Conservation (phyloP, 495 filamentous ascomycete species). For the Trichoderma gamsii region DNA sequence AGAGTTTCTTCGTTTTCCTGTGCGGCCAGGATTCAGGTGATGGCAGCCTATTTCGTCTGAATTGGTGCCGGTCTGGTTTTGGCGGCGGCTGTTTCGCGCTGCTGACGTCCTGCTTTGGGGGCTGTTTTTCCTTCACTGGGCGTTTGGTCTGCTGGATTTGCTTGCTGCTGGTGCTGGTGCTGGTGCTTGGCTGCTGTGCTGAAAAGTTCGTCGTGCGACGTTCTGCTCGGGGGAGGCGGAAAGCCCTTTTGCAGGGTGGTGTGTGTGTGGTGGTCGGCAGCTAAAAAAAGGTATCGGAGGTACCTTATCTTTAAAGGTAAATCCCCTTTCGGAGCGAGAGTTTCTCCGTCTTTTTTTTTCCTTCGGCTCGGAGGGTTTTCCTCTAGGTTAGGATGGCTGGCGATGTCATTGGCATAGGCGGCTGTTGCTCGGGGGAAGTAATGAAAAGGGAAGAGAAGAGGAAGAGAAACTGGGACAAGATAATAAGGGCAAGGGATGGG, state of each 20-base stretch:
- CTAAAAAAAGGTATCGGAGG: background rate
- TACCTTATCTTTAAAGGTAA: background rate
- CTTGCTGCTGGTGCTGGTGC: slow-evolving; percentile 15
- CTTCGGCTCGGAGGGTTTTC: background rate
- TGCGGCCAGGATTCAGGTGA: background rate
- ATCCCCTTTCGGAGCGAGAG: background rate
- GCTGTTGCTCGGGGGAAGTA: background rate
- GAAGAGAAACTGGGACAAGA: background rate
- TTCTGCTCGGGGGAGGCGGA: slow-evolving; percentile 22
- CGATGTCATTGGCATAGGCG: background rate
- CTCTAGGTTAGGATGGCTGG: slow-evolving; percentile 2
- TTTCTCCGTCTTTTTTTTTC: background rate
- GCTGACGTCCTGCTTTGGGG: too few species aligned
- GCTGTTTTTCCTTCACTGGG: background rate
- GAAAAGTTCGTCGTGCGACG: slow-evolving; percentile 37
- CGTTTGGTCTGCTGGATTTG: background rate
- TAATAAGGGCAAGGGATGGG: background rate
- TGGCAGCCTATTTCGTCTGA: background rate
- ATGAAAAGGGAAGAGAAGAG: background rate
- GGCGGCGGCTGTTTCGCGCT: too few species aligned
- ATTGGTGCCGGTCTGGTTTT: background rate
- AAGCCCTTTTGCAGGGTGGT: slow-evolving; percentile 22
- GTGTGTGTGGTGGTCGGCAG: slow-evolving; percentile 18
- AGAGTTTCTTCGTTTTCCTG: background rate
- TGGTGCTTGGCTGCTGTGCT: slow-evolving; percentile 30